These are phyloP conservation scores for Vigna mungo DNA, from an alignment of 306 rosid genomes.

Conservation along the genomic window DNA sequence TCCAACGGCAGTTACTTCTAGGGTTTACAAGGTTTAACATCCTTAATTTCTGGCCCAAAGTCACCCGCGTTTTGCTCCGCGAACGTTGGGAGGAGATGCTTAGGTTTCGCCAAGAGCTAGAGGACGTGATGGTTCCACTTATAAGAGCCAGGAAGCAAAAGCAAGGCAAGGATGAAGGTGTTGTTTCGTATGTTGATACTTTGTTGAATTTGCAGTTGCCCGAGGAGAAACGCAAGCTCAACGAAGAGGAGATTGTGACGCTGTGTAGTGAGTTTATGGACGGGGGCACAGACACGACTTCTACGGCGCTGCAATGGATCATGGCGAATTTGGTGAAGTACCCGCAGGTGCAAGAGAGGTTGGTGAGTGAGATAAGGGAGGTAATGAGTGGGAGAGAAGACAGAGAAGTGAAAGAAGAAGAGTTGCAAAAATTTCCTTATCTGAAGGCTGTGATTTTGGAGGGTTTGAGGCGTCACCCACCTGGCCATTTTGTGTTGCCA, in stretches of 20 bases:
- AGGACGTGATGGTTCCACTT: slow-evolving; percentile 19
- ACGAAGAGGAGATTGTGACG: slow-evolving; percentile 24
- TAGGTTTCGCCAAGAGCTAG: not conserved
- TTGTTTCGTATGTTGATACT: slow-evolving; percentile 48
- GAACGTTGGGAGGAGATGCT: slow-evolving; percentile 34
- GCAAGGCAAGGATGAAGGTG: not conserved
- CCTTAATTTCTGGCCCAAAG: slow-evolving; percentile 24
- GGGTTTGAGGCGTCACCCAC: slow-evolving; percentile 55
- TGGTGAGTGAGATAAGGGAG: slow-evolving; percentile 39
- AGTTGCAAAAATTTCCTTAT: slow-evolving; percentile 35
- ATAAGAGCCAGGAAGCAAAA: slow-evolving; percentile 3
- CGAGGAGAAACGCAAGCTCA: slow-evolving; percentile 47
- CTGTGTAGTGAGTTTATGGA: slow-evolving; percentile 49
- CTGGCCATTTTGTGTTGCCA: slow-evolving; percentile 49
- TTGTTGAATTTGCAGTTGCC: slow-evolving; percentile 48
- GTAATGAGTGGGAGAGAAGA: not conserved
- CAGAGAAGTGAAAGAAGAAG: slow-evolving; percentile 48
- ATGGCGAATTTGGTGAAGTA: slow-evolving; percentile 60
- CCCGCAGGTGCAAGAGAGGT: slow-evolving; percentile 40
- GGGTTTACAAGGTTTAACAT: not conserved
- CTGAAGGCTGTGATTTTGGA: slow-evolving; percentile 53
- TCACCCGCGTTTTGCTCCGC: slow-evolving; percentile 12
- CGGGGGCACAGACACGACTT: slow-evolving; percentile 50
- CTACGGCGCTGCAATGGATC: slow-evolving; percentile 55
- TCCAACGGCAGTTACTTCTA: not conserved